Percentiles rank a stretch among this genome's conserved stretches.
Evolutionary conservation across 2,329 filamentous ascomycete genomes (phyloP).

Genomic region (Fusarium lateritium): DNA sequence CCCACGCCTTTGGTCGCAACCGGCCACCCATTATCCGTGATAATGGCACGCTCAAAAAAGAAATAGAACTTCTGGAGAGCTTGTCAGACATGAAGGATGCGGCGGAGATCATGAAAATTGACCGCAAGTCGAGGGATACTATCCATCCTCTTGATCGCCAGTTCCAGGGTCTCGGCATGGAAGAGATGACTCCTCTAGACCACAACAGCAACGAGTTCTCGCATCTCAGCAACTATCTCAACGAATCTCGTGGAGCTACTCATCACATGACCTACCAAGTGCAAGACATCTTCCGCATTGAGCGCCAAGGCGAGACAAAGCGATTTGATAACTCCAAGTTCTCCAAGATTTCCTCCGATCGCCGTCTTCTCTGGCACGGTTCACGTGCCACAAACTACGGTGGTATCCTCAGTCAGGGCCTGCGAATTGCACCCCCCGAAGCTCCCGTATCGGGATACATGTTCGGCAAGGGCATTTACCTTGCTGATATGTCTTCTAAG

Average conservation of each 20-base stretch:
- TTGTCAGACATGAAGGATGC: conserved; percentile 90
- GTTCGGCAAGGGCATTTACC: conserved; percentile 92
- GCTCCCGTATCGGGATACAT: conserved; percentile 86
- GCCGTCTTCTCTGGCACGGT: conserved; percentile 89
- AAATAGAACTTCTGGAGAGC: conserved; percentile 85
- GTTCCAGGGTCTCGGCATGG: conserved; percentile 78
- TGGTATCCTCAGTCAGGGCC: conserved; percentile 88
- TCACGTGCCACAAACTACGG: conserved; percentile 87
- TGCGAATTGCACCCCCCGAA: conserved; percentile 90
- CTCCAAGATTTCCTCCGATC: conserved; percentile 71
- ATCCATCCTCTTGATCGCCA: conserved; percentile 80
- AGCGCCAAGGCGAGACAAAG: conserved; percentile 78
- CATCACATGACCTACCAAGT: conserved; percentile 74
- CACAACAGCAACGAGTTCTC: conserved; percentile 72
- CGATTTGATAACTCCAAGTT: conserved; percentile 74
- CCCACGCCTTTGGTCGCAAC: conserved; percentile 83
- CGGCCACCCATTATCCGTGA: conserved; percentile 77
- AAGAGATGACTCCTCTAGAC: conserved; percentile 82
- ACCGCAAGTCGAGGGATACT: conserved; percentile 63
- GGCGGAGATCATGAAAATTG: conserved; percentile 80
- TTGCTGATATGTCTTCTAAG: conserved; percentile 88
- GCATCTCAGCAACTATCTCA: conserved; percentile 77
- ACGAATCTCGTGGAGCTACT: conserved; percentile 75
- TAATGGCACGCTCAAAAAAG: conserved; percentile 74
- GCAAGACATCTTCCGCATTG: conserved; percentile 85